Evolutionary conservation across 2,329 filamentous ascomycete species (phyloP), one percentile per base, ranked within the genome.

Genomic region (Cladosporium colombiae): DNA sequence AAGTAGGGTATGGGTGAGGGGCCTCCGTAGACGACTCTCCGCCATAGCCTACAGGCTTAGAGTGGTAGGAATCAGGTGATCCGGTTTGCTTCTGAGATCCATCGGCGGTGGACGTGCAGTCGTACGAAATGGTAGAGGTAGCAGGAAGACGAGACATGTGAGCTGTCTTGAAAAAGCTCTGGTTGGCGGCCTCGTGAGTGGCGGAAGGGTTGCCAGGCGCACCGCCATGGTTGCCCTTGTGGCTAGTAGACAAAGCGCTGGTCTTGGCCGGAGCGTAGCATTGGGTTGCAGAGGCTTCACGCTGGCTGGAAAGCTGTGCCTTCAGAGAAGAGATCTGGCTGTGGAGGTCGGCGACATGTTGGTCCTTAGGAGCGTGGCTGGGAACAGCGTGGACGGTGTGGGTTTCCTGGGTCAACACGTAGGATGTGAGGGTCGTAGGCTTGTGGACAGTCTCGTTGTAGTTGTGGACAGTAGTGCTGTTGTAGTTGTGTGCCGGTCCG

Each of bases 251-350:
- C 16, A 25, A 8, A n/a, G 31, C 60, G 11, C 46, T 53, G 2
- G 59, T 40, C 31, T 50, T 29, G 33, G 46, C 44, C 40, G 59
- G 59, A 23, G 60, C 60, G 40, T 40, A 14, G 49, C 60, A 62
- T 27, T 21, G 49, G 11, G 60, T 62, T 18, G 60, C 46, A 33
- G 60, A 62, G 5, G 49, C 60, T 18, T 53, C 49, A 44, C 23
- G 60, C 49, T 62, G 46, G 60, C 60, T 62, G 8, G 49, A 62
- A 21, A 62, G 14, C 8, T 53, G 44, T 29, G 37, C 18, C 60
- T 62, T 62, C 46, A 62, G 40, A 35, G 60, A 62, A 27, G 46
- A 53, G 23, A 62, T 62, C 46, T 62, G 60, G n/a, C 33, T 55
- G 21, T n/a, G 23, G n/a, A 62, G 60, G 14, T 62, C 60, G 49